phyloP scores from a whole-genome alignment of 495 filamentous ascomycete genomes.

The Talaromyces liani region DNA sequence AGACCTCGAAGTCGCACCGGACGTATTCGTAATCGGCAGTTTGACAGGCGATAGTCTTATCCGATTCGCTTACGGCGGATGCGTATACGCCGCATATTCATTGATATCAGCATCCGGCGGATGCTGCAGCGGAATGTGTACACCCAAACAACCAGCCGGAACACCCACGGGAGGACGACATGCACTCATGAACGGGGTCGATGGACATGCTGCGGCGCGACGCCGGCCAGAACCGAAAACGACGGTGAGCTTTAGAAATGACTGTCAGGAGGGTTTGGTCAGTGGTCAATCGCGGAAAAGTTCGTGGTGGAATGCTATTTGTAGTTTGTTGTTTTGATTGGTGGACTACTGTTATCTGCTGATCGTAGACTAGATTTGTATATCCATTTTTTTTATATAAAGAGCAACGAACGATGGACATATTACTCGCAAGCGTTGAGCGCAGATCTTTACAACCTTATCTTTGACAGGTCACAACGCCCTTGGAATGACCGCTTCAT shows the following conservation, averaged over 20 bases:
- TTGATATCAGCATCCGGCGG: slow-evolving; percentile 25
- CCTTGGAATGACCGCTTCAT: too few relatives aligned
- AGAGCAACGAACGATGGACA: too few relatives aligned
- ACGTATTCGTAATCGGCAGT: slow-evolving; percentile 56
- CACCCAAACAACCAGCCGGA: slow-evolving; percentile 7
- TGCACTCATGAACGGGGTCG: slow-evolving; percentile 6
- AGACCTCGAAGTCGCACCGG: slow-evolving; percentile 46
- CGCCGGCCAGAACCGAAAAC: neutral
- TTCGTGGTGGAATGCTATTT: neutral
- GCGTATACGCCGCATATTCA: slow-evolving; percentile 49
- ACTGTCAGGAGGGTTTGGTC: neutral
- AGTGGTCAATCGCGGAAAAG: neutral
- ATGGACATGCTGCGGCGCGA: neutral
- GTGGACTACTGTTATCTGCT: slow-evolving; percentile 1
- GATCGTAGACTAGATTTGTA: neutral
- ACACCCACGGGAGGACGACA: slow-evolving; percentile 4
- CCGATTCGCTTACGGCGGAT: slow-evolving; percentile 56
- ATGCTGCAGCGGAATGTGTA: slow-evolving; percentile 5
- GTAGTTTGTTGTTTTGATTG: neutral
- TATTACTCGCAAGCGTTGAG: too few relatives aligned
- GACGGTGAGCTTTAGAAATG: neutral
- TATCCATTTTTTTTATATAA: too few relatives aligned
- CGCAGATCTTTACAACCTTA: too few relatives aligned
- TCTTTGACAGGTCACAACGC: too few relatives aligned
- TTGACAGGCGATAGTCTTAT: slow-evolving; percentile 59